phyloP scores from a whole-genome alignment of 805 yeast species.

The Cyberlindnera suaveolens region DNA sequence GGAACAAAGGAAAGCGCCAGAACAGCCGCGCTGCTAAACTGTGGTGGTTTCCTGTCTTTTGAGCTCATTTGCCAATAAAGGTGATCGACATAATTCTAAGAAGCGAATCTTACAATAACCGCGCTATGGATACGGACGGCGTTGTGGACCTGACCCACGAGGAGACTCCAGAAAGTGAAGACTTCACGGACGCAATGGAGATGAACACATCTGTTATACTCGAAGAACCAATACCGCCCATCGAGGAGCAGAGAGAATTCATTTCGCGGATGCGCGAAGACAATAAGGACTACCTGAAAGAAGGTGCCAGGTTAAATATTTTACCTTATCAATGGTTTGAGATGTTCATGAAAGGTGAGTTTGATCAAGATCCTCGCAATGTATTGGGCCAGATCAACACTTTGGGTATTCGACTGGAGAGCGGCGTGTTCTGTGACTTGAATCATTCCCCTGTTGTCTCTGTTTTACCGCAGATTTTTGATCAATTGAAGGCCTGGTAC shows the following conservation, averaged over 20 bases:
- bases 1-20: too few relatives aligned
- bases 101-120: too few relatives aligned
- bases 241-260: constrained; percentile 14
- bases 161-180: neutral
- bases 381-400: constrained; percentile 37
- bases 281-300: constrained; percentile 2
- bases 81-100: too few relatives aligned
- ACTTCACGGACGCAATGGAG: neutral
- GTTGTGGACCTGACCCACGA: neutral
- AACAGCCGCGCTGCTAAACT: too few relatives aligned
- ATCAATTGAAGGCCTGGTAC: constrained; percentile 45
- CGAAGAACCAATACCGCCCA: neutral
- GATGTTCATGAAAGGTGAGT: constrained; percentile 5
- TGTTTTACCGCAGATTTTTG: constrained; percentile 40
- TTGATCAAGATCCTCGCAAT: constrained; percentile 5
- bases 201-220: neutral
- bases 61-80: too few relatives aligned
- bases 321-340: constrained; percentile 14
- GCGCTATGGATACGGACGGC: too few relatives aligned
- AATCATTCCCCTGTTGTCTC: constrained; percentile 25
- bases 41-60: too few relatives aligned
- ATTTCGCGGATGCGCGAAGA: constrained; percentile 5
- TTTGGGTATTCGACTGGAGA: constrained; percentile 34
- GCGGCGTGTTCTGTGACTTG: constrained; percentile 37
- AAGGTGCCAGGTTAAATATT: constrained; percentile 14